Conservation (phyloP, 768 basidiomycete species). For the Tremella yokohamensis region DNA sequence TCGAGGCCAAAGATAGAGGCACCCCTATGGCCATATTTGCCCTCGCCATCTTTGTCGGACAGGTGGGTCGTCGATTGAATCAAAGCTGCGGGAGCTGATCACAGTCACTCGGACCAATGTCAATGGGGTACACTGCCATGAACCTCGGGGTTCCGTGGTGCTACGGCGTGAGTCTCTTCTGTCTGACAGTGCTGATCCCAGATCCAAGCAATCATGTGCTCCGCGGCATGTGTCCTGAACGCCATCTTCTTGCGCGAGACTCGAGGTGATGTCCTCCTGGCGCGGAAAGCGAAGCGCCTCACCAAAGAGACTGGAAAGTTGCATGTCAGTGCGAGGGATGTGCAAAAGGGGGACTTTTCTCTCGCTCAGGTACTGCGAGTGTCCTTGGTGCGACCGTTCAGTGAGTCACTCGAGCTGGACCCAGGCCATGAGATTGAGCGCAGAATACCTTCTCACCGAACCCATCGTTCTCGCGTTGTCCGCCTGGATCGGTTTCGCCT, state of each 20-base stretch:
- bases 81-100: background rate
- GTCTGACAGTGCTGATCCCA: conserved; percentile 3
- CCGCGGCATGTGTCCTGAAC: conserved; percentile 28
- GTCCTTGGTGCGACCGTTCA: conserved; percentile 41
- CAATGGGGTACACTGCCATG: conserved; percentile 36
- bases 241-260: conserved; percentile 41
- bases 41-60: conserved; percentile 35
- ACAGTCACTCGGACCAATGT: conserved; percentile 23
- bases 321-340: conserved; percentile 42
- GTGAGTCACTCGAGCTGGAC: conserved; percentile 24
- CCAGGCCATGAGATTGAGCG: background rate
- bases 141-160: conserved; percentile 39
- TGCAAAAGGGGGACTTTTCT: conserved; percentile 31
- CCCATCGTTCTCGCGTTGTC: conserved; percentile 46
- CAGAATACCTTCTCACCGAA: conserved; percentile 43
- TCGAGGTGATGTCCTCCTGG: conserved; percentile 41
- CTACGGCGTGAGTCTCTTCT: conserved; percentile 32
- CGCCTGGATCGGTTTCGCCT: conserved; percentile 47
- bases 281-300: conserved; percentile 30
- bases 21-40: conserved; percentile 42
- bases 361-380: conserved; percentile 26
- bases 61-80: conserved; percentile 14
- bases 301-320: conserved; percentile 40
- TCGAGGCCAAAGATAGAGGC: conserved; percentile 35
- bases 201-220: conserved; percentile 35